Evolutionary conservation across 371 early-diverging fungal genomes (phyloP).

Genomic region (Mortierella sp.): DNA sequence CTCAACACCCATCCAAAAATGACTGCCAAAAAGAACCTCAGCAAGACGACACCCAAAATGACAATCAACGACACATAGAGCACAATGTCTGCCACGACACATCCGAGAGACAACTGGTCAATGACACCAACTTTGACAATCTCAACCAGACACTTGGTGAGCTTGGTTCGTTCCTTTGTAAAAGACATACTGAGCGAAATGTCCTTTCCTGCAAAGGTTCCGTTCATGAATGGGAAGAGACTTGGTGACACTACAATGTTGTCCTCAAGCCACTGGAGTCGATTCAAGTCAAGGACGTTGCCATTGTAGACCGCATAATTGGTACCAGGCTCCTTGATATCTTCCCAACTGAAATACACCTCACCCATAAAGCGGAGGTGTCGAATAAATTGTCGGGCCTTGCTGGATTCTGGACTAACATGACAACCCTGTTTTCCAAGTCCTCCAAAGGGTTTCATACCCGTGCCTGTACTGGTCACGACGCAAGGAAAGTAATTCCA

Average conservation of each 20-base stretch:
- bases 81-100: slow-evolving; percentile 82
- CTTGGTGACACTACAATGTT: slow-evolving; percentile 48
- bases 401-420: slow-evolving; percentile 56
- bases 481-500: slow-evolving; percentile 80
- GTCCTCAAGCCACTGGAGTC: slow-evolving; percentile 58
- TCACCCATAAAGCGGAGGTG: slow-evolving; percentile 61
- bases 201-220: slow-evolving; percentile 45
- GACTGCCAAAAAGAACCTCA: slow-evolving; percentile 84
- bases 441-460: slow-evolving; percentile 61
- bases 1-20: slow-evolving; percentile 86
- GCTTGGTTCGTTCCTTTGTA: slow-evolving; percentile 37
- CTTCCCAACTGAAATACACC: slow-evolving; percentile 80
- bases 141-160: slow-evolving; percentile 76
- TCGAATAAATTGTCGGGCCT: slow-evolving; percentile 44
- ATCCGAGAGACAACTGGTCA: slow-evolving; percentile 79
- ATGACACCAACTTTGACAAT: slow-evolving; percentile 81
- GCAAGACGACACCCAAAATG: slow-evolving; percentile 81
- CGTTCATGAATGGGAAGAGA: slow-evolving; percentile 36
- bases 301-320: slow-evolving; percentile 82
- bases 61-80: slow-evolving; percentile 81
- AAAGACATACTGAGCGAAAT: slow-evolving; percentile 45
- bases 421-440: slow-evolving; percentile 74
- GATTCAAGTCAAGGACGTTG: slow-evolving; percentile 69
- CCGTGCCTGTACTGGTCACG: slow-evolving; percentile 56
- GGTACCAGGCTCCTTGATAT: slow-evolving; percentile 58